phyloP scores from a whole-genome alignment of 371 early-diverging fungal genomes.

The Blastocladiella emersonii region DNA sequence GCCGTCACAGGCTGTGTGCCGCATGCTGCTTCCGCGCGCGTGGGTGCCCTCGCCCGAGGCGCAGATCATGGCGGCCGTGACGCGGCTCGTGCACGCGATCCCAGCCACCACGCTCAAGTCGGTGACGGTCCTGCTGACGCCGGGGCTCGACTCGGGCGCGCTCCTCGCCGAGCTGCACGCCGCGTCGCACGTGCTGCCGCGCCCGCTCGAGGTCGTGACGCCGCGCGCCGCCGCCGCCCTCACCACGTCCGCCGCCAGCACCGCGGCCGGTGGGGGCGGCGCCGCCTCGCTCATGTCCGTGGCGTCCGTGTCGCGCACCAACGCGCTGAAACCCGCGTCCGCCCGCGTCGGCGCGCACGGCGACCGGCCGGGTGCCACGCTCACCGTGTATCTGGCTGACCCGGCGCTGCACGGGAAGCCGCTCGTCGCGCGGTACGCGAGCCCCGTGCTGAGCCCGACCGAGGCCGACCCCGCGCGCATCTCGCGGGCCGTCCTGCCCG shows the following conservation, averaged over 20 bases:
- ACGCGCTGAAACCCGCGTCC: too few relatives aligned
- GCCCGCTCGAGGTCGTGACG: not conserved
- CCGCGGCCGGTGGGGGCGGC: not conserved
- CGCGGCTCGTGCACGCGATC: not conserved
- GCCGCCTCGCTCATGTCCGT: not conserved
- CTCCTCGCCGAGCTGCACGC: not conserved
- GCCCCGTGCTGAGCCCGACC: not conserved
- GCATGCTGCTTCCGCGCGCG: not conserved
- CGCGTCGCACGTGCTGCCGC: not conserved
- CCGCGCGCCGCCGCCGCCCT: not conserved
- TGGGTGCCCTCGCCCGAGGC: not conserved
- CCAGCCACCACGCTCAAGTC: not conserved
- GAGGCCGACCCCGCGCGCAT: not conserved
- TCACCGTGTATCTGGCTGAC: not conserved
- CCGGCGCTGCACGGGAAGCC: not conserved
- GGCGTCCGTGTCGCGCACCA: too few relatives aligned
- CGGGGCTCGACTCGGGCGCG: not conserved
- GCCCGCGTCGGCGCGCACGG: not conserved
- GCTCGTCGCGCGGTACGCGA: not conserved
- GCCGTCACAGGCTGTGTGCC: not conserved
- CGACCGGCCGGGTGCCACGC: not conserved
- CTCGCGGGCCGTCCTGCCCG: not conserved
- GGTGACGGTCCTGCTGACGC: not conserved
- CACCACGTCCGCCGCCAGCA: not conserved
- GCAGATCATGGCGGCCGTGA: not conserved